These are phyloP conservation scores for Camellia lanceoleosa DNA, from an alignment of 148 eudicot species.

Conservation along the genomic window DNA sequence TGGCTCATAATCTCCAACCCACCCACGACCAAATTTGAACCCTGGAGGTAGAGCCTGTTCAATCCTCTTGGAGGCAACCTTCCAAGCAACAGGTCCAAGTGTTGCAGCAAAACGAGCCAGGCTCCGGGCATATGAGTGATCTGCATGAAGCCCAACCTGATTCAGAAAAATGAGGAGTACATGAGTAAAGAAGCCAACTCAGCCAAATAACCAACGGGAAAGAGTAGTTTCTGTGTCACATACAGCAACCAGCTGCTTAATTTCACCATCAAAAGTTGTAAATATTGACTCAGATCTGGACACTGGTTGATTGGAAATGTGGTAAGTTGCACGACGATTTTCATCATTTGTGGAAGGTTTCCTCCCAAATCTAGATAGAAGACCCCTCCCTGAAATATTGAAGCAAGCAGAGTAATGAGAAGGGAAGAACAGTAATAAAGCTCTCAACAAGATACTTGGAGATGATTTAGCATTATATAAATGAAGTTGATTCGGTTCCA, in stretches of 20 bases:
- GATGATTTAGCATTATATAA: neutral
- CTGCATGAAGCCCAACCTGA: constrained; percentile 82
- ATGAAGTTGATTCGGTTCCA: neutral
- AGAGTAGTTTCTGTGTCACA: constrained; percentile 21
- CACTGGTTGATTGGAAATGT: constrained; percentile 35
- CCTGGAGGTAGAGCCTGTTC: constrained; percentile 70
- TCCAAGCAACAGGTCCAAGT: constrained; percentile 89
- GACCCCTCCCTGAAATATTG: constrained; percentile 49
- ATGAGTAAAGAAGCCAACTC: neutral
- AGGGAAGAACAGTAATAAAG: constrained; percentile 2
- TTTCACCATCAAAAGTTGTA: constrained; percentile 68
- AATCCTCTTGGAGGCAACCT: constrained; percentile 68
- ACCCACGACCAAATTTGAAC: constrained; percentile 80
- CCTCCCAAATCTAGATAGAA: constrained; percentile 45
- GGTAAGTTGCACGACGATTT: constrained; percentile 68
- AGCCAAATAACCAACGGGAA: constrained; percentile 4
- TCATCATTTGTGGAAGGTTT: constrained; percentile 56
- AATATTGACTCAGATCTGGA: constrained; percentile 46
- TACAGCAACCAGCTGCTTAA: constrained; percentile 82
- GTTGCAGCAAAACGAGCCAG: constrained; percentile 85
- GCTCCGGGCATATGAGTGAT: constrained; percentile 83
- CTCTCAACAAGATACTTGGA: constrained; percentile 5
- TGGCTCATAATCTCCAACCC: constrained; percentile 93
- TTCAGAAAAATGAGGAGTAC: constrained; percentile 10
- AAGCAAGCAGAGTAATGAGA: constrained; percentile 15